phyloP scores from a whole-genome alignment of 768 basidiomycete genomes.

The Dioszegia aurantiaca region DNA sequence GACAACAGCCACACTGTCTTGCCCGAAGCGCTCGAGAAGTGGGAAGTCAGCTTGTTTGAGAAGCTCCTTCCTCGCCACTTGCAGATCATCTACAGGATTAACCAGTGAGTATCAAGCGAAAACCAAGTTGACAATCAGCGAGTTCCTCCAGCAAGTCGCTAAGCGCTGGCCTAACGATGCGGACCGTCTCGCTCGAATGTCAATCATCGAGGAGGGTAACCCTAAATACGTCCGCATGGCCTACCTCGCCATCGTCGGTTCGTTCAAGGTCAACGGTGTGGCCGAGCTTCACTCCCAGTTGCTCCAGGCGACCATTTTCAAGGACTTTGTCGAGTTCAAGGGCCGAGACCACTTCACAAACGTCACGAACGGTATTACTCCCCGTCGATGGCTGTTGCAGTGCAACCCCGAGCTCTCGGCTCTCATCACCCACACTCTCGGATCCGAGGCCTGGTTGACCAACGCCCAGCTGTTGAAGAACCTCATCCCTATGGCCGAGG shows the following conservation, averaged over 20 bases:
- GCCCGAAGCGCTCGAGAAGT: slow-evolving; percentile 69
- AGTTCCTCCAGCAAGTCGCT: slow-evolving; percentile 67
- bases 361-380: slow-evolving; percentile 88
- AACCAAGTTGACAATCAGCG: slow-evolving; percentile 17
- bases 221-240: slow-evolving; percentile 69
- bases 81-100: slow-evolving; percentile 44
- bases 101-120: slow-evolving; percentile 22
- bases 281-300: slow-evolving; percentile 93
- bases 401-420: slow-evolving; percentile 85
- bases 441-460: slow-evolving; percentile 78
- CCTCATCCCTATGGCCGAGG: slow-evolving; percentile 68
- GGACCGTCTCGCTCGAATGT: slow-evolving; percentile 78
- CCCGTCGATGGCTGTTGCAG: slow-evolving; percentile 63
- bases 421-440: slow-evolving; percentile 79
- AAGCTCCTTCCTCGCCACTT: slow-evolving; percentile 71
- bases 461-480: slow-evolving; percentile 68
- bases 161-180: slow-evolving; percentile 81
- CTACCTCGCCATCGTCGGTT: slow-evolving; percentile 74
- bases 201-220: slow-evolving; percentile 84
- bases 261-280: slow-evolving; percentile 69
- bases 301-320: slow-evolving; percentile 62
- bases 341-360: slow-evolving; percentile 65
- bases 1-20: slow-evolving; percentile 59
- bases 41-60: slow-evolving; percentile 83
- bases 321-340: slow-evolving; percentile 87